Evolutionary conservation across 805 yeast species (phyloP).

Genomic region (Hanseniaspora hatyaiensis): DNA sequence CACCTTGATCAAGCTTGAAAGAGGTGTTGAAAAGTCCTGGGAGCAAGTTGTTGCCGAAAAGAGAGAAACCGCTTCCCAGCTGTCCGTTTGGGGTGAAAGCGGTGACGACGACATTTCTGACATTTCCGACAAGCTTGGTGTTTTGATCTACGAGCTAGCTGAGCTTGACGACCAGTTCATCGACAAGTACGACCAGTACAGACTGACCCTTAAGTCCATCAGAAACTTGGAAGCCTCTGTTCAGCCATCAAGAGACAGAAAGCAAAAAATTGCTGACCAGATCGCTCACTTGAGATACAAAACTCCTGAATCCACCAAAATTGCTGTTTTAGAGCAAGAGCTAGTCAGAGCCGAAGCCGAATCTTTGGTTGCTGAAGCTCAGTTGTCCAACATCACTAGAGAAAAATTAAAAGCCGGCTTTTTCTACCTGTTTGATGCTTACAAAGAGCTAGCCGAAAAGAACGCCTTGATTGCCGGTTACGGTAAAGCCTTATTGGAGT

Average conservation of each 20-base stretch:
- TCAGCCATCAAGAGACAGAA: slow-evolving; percentile 79
- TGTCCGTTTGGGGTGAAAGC: slow-evolving; percentile 77
- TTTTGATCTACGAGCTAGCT: slow-evolving; percentile 68
- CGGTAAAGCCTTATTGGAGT: slow-evolving; percentile 75
- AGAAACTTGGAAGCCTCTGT: slow-evolving; percentile 80
- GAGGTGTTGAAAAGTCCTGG: slow-evolving; percentile 66
- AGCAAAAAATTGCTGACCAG: slow-evolving; percentile 73
- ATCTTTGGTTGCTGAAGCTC: slow-evolving; percentile 83
- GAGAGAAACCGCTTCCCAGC: slow-evolving; percentile 69
- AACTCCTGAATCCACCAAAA: slow-evolving; percentile 72
- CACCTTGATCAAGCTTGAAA: slow-evolving; percentile 67
- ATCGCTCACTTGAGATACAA: slow-evolving; percentile 75
- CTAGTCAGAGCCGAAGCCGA: slow-evolving; percentile 87
- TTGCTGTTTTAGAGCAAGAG: slow-evolving; percentile 73
- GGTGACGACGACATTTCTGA: slow-evolving; percentile 79
- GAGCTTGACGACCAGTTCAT: slow-evolving; percentile 80
- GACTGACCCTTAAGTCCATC: slow-evolving; percentile 68
- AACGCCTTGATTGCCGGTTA: slow-evolving; percentile 78
- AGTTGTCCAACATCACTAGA: slow-evolving; percentile 76
- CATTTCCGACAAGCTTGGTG: slow-evolving; percentile 79
- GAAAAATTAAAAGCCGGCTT: slow-evolving; percentile 76
- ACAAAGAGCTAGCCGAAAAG: slow-evolving; percentile 77
- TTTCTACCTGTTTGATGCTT: slow-evolving; percentile 73
- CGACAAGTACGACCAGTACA: slow-evolving; percentile 75
- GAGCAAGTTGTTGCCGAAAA: slow-evolving; percentile 69